A percentile compares a stretch with the other conserved stretches of the same genome.
Conservation (phyloP, 1,139 yeast genomes). For the Scheffersomyces insectosa region DNA sequence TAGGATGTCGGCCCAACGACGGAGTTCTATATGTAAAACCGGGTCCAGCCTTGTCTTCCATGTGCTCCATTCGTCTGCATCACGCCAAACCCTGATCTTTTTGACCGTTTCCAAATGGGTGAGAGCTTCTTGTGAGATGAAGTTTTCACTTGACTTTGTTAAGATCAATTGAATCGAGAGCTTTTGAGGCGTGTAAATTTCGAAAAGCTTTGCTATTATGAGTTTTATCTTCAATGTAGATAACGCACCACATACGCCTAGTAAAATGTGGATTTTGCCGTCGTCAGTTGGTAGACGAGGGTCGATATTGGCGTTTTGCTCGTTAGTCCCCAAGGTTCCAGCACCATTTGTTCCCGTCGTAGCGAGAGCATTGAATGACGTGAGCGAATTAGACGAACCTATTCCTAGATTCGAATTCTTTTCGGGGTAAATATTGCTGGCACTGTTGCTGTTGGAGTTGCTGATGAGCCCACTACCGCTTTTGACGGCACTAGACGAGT, state of each 20-base stretch:
- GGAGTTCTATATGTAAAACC: slow-evolving; percentile 85
- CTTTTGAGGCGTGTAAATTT: slow-evolving; percentile 72
- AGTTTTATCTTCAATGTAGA: slow-evolving; percentile 74
- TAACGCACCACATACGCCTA: slow-evolving; percentile 90
- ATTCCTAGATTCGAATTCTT: slow-evolving; percentile 1
- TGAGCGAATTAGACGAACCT: background rate
- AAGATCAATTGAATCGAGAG: slow-evolving; percentile 78
- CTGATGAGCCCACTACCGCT: slow-evolving; percentile 1
- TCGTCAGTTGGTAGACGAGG: slow-evolving; percentile 89
- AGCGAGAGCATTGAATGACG: background rate
- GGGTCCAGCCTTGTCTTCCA: slow-evolving; percentile 89
- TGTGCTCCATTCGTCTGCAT: slow-evolving; percentile 86
- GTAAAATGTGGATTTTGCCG: slow-evolving; percentile 80
- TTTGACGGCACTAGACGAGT: background rate
- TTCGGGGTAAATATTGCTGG: slow-evolving; percentile 1
- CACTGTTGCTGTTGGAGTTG: background rate
- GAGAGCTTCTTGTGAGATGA: slow-evolving; percentile 61
- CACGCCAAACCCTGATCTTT: slow-evolving; percentile 77
- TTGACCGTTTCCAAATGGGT: slow-evolving; percentile 35
- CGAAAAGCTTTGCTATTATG: slow-evolving; percentile 74
- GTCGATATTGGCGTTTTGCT: slow-evolving; percentile 59
- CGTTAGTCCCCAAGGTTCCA: slow-evolving; percentile 18
- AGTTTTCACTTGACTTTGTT: slow-evolving; percentile 81
- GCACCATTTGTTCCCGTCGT: background rate
- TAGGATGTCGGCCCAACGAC: slow-evolving; percentile 94